Evolutionary conservation across 1,284 basidiomycete genomes (phyloP), one percentile per base, ranked within the genome.

Genomic region (Ceratobasidium sp.): DNA sequence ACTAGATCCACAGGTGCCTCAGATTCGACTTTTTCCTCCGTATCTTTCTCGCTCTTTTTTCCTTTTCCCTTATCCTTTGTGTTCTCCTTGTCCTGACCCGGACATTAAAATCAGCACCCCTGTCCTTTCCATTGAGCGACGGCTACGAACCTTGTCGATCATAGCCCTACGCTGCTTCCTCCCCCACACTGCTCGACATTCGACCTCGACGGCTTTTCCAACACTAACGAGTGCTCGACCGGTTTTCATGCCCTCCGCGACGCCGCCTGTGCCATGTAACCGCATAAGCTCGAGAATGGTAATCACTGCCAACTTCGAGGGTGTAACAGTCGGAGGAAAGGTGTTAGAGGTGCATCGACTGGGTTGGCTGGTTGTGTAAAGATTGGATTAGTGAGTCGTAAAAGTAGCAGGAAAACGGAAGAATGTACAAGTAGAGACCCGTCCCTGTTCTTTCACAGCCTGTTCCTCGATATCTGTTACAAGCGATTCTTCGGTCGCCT

Each of bases 221-320:
- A 98, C 87, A 0, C 85, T 80, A n/a, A 97, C 82, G 71, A 97
- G 84, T 0, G 93, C 93, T 0, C 94, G 86, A 0, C 95, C 88
- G 0, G 94, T 92, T 82, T 97, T 97, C 90, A 97, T 94, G 0
- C 96, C 97, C 69, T 93, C 89, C 0, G 84, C 79, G 8, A 95
- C 86, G 32, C 93, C 93, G 21, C 92, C 92, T 0, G 87, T 85
- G 4, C 92, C 91, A 53, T 91, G 87, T 53, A 96, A 82, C 18
- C 93, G 88, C 92, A 98, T 93, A 64, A 96, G 80, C 80, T 98
- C 96, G 43, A 97, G 85, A 75, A 98, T 94, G 2, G 92, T 92
- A 78, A 98, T 90, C 26, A 98, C 84, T 0, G 95, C 94, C 9
- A 98, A 85, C 74, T 92, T 92, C 61, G 93, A 88, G 0, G 91